Base-by-base conservation (phyloP, 2,329 filamentous ascomycete species). In the Rutstroemia sydowiana region DNA sequence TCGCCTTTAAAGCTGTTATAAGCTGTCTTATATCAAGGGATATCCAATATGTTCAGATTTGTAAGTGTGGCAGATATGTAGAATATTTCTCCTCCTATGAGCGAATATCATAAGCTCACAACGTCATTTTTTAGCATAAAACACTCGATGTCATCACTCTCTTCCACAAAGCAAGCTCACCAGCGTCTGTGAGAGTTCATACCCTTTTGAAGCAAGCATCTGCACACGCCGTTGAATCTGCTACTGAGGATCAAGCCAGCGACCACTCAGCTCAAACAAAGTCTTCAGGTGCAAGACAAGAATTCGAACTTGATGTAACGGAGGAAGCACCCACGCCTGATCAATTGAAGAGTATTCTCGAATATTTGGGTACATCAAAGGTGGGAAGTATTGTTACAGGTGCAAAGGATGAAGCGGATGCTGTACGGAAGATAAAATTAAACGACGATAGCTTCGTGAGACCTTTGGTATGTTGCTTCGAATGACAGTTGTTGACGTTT, bases 91-190 rank as follows among this genome's bases (percentile, higher is more conserved):
- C 13, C 16, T 28, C 14, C 21, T 31, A 10, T 36, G 36, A 16
- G 34, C 20, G 16, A 48, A 31, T 28, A 28, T 40, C 7, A 45
- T 55, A 45, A 54, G 10, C 48, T 48, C 16, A 49, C 41, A 13
- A 39, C 30, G 14, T 52, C n/a, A 31, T 8, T 20, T 9, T 5
- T 16, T 34, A 90, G 86, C 80, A 77, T 71, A 91, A 89, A 76
- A 79, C 85, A 60, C 79, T 88, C 70, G 91, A 97, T 75, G 88
- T 95, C 60, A 82, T 97, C 68, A 97, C 92, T 56, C 84, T 98
- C 75, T 98, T 97, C 77, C 91, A 96, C 79, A 87, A 88, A 70
- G 81, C 92, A 53, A 78, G 76, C 62, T 79, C 80, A 49, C 79
- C 85, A 20, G 77, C 85, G 58, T 96, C 91, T 3, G 75, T 81